phyloP scores from a whole-genome alignment of 257 asterid species.

The Solanum chiquidenum region DNA sequence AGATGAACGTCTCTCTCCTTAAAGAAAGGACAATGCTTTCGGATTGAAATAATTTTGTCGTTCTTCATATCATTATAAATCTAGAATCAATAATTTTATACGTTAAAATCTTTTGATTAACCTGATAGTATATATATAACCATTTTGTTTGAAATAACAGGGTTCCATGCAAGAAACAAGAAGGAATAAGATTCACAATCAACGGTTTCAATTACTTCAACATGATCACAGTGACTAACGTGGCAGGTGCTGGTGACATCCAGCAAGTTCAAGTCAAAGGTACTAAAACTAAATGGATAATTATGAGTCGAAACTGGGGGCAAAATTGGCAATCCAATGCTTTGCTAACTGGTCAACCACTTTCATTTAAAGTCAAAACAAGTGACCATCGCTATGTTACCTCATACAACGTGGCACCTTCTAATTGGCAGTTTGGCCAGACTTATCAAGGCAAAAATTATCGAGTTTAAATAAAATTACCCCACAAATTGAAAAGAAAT shows the following conservation, averaged over 20 bases:
- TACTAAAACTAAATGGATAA: conserved; percentile 47
- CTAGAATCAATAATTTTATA: background rate
- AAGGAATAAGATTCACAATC: conserved; percentile 68
- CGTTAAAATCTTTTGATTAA: background rate
- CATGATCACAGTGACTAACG: conserved; percentile 51
- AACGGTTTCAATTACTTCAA: conserved; percentile 68
- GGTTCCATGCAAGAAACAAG: conserved; percentile 47
- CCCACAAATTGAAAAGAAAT: background rate
- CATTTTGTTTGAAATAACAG: conserved; percentile 1
- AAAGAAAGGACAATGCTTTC: background rate
- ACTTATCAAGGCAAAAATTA: conserved; percentile 57
- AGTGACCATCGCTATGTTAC: conserved; percentile 58
- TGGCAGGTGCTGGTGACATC: conserved; percentile 70
- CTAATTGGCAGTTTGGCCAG: conserved; percentile 75
- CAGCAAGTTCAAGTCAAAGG: conserved; percentile 54
- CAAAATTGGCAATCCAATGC: conserved; percentile 68
- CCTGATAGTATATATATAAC: background rate
- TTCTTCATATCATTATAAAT: background rate
- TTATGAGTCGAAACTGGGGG: conserved; percentile 75
- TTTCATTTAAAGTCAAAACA: conserved; percentile 53
- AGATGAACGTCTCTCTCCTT: background rate
- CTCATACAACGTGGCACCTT: conserved; percentile 50
- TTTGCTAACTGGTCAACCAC: conserved; percentile 37
- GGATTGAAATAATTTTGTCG: background rate
- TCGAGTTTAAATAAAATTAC: conserved; percentile 8